Base-by-base conservation (phyloP, 2,329 filamentous ascomycete species). In the Aspergillus niger region DNA sequence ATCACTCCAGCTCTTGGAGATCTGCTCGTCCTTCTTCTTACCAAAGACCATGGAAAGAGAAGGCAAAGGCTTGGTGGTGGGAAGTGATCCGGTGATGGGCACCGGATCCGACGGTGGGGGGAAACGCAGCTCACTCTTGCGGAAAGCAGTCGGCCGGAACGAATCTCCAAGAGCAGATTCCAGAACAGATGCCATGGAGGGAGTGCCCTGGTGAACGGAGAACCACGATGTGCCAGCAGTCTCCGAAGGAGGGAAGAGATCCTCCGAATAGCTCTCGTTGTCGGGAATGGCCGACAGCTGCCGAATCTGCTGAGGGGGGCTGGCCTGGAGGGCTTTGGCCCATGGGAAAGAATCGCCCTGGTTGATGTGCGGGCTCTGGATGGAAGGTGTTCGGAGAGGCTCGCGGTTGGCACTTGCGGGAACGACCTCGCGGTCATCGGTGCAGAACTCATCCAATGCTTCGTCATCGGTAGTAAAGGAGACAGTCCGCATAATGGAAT, bases 1-100 rank as follows among this genome's bases (percentile, higher is more conserved):
- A 76, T 99, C 95, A 72, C 93, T 97, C 95, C 95, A 99, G 82
- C 95, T 98, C 89, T 98, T 98, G 59, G 95, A 97, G 51, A 96
- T 91, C 51, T 85, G 82, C 49, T 94, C 90, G 64, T 87, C 85
- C 74, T 90, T 87, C 38, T 74, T 73, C 71, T 88, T 88, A 55
- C 91, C 91, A 73, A 96, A 94, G 54, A 94, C 86, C 72, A 89
- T 86, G 4, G 91, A 88, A 83, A 94, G 89, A 63, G 91, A 88
- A 57, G 86, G 82, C 67, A 89, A 81, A 43, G 85, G 84, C 74
- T 83, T 79, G 69, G 81, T 72, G 64, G 86, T 80, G 0, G 91
- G 89, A 72, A 95, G 87, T 13, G 90, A 90, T 77, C 93, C 91
- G 64, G 85, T 87, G 73, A 95, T 94, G 5, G 91, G 89, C 26